Evolutionary conservation across 2,329 filamentous ascomycete species (phyloP), one percentile per base, ranked within the genome.

Genomic region (Beauveria scarabaeidicola): DNA sequence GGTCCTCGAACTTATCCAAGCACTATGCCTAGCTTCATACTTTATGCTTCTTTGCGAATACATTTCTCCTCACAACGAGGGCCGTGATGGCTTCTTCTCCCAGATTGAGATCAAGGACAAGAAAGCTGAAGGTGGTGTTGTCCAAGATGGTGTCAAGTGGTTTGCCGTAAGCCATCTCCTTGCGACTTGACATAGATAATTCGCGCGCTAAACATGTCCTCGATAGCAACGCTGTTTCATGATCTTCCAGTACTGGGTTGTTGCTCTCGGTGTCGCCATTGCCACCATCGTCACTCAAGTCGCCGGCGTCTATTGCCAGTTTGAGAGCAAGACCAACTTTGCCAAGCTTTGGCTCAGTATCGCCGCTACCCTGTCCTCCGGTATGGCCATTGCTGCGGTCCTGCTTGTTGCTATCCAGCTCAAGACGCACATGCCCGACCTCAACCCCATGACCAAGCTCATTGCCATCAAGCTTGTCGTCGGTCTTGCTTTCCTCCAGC

Each of bases 11-110:
- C 61, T 75, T 6, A 69, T 73, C 61, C 72, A 79, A 65, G 66
- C 70, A 5, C 64, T 75, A 29, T 73, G 75, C 10, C 64, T 80
- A 1, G 71, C 69, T n/a, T 69, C 69, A 11, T 78, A 78, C 64
- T 76, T 77, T 62, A 67, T 78, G 10, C 69, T 78, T 29, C 67
- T 78, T 43, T 75, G 73, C 63, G 74, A 75, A 48, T 77, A 72
- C 52, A 65, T 78, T 5, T 72, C 69, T 6, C 71, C 73, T 3
- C 69, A 71, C 50, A 64, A 70, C 17, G 60, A 65, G 11, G 67
- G 67, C 21, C 68, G 72, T 8, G 69, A 71, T 9, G 63, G 70
- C 23, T 76, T 74, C 64, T 73, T 77, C 59, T 64, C 69, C 5
- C 69, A 69, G 6, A 63, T 77, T 3, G 66, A 67, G 29, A 66